Evolutionary conservation across 1,284 basidiomycete genomes (phyloP).

Genomic region (Cutaneotrichosporon arboriforme): DNA sequence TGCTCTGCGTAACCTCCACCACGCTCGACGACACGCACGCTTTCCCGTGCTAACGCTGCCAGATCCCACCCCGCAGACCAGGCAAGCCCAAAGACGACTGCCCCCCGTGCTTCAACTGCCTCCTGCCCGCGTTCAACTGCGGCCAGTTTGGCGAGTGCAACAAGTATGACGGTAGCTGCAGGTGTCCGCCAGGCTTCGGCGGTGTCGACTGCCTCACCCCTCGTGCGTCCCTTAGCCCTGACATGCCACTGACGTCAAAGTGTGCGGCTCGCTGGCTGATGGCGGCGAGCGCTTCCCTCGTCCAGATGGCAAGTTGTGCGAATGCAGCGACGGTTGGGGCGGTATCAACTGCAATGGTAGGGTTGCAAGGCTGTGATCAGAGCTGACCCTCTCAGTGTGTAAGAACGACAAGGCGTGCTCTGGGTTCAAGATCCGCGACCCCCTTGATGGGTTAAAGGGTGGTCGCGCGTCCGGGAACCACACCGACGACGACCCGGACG

Average conservation of each 20-base stretch:
- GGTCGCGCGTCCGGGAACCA: slow-evolving; percentile 18
- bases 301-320: slow-evolving; percentile 67
- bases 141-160: slow-evolving; percentile 82
- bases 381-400: slow-evolving; percentile 60
- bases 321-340: slow-evolving; percentile 89
- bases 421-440: slow-evolving; percentile 60
- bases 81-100: slow-evolving; percentile 26
- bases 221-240: slow-evolving; percentile 49
- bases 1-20: neutral
- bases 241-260: slow-evolving; percentile 44
- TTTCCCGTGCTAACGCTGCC: neutral
- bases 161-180: slow-evolving; percentile 80
- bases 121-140: slow-evolving; percentile 73
- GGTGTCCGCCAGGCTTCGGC: slow-evolving; percentile 84
- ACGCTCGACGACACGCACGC: neutral
- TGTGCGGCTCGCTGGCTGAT: slow-evolving; percentile 86
- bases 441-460: slow-evolving; percentile 19
- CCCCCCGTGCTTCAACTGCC: slow-evolving; percentile 74
- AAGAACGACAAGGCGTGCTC: slow-evolving; percentile 70
- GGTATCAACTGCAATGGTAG: slow-evolving; percentile 94
- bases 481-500: slow-evolving; percentile 48
- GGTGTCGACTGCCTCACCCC: slow-evolving; percentile 82
- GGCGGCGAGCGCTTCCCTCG: slow-evolving; percentile 76
- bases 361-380: slow-evolving; percentile 29
- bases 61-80: slow-evolving; percentile 25